These are phyloP conservation scores for Magnusiomyces ingens DNA, from an alignment of 1,139 yeast genomes.

Conservation along the genomic window DNA sequence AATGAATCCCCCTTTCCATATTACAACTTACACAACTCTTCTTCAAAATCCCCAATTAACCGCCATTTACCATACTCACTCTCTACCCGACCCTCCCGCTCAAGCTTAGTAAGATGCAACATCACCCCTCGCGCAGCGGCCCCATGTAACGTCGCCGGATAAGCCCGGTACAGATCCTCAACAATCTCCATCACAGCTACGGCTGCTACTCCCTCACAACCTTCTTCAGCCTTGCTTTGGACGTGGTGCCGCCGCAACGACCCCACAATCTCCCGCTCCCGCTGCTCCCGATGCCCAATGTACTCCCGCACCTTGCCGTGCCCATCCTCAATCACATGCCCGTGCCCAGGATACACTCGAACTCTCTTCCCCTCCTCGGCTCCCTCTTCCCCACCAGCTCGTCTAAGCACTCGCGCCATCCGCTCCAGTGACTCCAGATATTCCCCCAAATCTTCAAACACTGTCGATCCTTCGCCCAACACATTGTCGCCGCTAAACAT, in stretches of 20 bases:
- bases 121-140: constrained; percentile 32
- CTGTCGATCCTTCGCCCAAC: constrained; percentile 36
- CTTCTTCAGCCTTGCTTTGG: constrained; percentile 3
- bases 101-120: constrained; percentile 32
- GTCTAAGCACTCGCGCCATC: constrained; percentile 18
- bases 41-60: too few relatives aligned
- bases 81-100: constrained; percentile 20
- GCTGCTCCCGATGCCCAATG: constrained; percentile 32
- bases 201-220: constrained; percentile 10
- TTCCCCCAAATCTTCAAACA: constrained; percentile 30
- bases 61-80: too few relatives aligned
- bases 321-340: constrained; percentile 32
- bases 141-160: constrained; percentile 24
- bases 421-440: constrained; percentile 30
- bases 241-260: constrained; percentile 16
- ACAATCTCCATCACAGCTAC: constrained; percentile 24
- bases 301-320: constrained; percentile 29
- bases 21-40: too few relatives aligned
- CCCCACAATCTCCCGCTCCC: constrained; percentile 31
- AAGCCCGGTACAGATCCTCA: constrained; percentile 28
- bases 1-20: too few relatives aligned
- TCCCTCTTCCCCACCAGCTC: constrained; percentile 12
- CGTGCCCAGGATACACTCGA: constrained; percentile 36
- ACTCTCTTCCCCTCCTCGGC: constrained; percentile 11
- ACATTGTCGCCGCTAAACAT: constrained; percentile 37